Percentiles rank a stretch among this genome's conserved stretches.
Evolutionary conservation across 2,329 filamentous ascomycete species (phyloP).

Genomic region (Aureobasidium musti): DNA sequence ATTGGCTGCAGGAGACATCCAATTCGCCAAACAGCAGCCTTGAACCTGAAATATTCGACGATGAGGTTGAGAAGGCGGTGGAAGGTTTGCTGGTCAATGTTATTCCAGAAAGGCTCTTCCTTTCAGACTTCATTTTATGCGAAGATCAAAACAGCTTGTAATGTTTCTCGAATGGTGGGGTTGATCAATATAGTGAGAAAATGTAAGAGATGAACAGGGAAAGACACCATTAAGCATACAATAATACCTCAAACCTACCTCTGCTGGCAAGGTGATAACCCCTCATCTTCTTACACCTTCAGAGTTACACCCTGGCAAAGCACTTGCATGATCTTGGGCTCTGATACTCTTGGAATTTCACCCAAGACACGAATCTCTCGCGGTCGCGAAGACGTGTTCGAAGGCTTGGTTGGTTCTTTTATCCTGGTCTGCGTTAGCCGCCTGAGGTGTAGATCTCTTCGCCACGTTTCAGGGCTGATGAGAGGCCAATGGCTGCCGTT

Average conservation of each 20-base stretch:
- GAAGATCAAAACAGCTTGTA: neutral
- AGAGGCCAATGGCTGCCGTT: neutral
- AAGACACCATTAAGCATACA: neutral
- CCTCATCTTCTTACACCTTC: conserved; percentile 14
- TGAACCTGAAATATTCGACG: conserved; percentile 42
- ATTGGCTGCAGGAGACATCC: conserved; percentile 46
- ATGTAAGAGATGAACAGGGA: neutral
- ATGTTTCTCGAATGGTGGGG: too few species aligned
- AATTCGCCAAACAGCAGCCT: conserved; percentile 54
- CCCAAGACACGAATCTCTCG: conserved; percentile 39
- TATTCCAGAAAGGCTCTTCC: conserved; percentile 12
- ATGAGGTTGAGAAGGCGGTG: conserved; percentile 39
- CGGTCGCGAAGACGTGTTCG: conserved; percentile 31
- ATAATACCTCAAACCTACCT: conserved; percentile 2
- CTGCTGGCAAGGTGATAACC: conserved; percentile 32
- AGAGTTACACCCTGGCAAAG: conserved; percentile 10
- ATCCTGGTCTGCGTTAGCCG: conserved; percentile 1
- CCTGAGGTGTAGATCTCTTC: conserved; percentile 13
- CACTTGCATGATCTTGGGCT: neutral
- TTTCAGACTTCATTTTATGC: neutral
- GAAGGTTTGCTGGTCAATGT: conserved; percentile 41
- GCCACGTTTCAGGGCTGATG: conserved; percentile 14
- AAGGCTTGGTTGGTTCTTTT: conserved; percentile 10
- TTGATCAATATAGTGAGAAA: neutral
- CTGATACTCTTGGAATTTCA: neutral